Evolutionary conservation across 1,139 yeast genomes (phyloP), one percentile per base, ranked within the genome.

Genomic region (Geotrichum phurueaensis): DNA sequence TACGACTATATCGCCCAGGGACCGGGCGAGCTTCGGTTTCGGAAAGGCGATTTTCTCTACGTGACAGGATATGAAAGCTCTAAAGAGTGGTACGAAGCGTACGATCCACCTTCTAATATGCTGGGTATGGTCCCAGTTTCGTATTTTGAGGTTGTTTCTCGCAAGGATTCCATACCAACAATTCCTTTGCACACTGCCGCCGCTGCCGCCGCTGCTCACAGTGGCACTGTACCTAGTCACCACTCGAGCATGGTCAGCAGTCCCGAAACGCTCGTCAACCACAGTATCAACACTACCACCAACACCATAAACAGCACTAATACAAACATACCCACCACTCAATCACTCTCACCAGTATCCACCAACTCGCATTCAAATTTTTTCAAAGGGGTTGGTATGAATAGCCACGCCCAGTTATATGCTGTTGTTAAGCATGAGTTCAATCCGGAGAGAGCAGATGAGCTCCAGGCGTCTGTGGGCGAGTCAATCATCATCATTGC

Each of bases 401-500:
- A 39, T 18, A 39, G n/a, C 18, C 62, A 64, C 33, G 52, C 67
- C 43, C 75, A 86, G 1, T 72, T 86, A 27, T 86, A 85, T 68
- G 91, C 89, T 1, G 78, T 84, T 58, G 87, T 86, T 3, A 78
- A 90, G 62, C 94, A 86, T 71, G 96, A 89, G 68, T 94, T 94
- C 73, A 81, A 79, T 64, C 97, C 98, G 4, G 97, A 94, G 75
- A 81, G 97, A 61, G 74, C 84, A 4, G 98, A 94, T 75, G 99
- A 94, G 73, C 80, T 94, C 66, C 87, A 87, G 65, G 89, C 94
- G 2, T 69, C 74, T 39, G 90, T 89, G 0, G 98, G 97, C 48
- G 99, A 94, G 70, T 87, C 89, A 68, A 82, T 94, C 66, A 89
- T 91, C 51, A 84, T 94, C 20, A 94, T 97, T 74, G 99, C 99